Base-by-base conservation (phyloP, 257 asterid species). In the Lavandula angustifolia region DNA sequence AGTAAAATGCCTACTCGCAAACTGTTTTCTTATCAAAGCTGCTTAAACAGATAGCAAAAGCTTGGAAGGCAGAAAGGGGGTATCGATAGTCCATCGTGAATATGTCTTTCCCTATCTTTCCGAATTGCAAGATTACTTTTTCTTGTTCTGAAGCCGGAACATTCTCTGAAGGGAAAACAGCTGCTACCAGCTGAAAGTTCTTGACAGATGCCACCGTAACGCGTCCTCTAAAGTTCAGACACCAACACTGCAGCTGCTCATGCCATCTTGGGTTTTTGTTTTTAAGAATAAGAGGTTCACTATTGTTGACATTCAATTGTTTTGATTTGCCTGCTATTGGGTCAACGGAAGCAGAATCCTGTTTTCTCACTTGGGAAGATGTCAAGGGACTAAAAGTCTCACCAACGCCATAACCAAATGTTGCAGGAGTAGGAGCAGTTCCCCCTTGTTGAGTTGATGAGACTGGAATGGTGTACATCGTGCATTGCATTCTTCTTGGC, bases 161-260 rank as follows among this genome's bases (percentile, higher is more conserved):
- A 54, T 60, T 64, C 72, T 70, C 73, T 14, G 79, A 66, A 11
- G 74, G 52, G 29, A 74, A 84, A 33, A 73, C 70, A 32, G 69
- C 72, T 10, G 89, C 86, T 42, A 80, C 87, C 17, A 87, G 86
- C 80, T 87, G 92, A 73, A 87, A 87, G 69, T 87, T 87, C 80
- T 87, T 87, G 44, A 87, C 95, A 13, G 95, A 86, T 5, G 95
- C 91, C 41, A 86, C 91, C 0, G 91, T 86, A 10, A 84, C 95
- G 4, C 91, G 84, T 49, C 91, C 91, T 68, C 83, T 74, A 42
- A 85, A 86, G 76, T 86, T 86, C 60, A 86, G 60, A 71, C 91
- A 86, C 91, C 95, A 84, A 64, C 95, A 81, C 44, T 84, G 95
- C 62, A 86, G 74, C 64, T 86, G 88, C 62, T 86, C 88, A 22